Evolutionary conservation across 768 basidiomycete species (phyloP).

Genomic region (Gyrodon lividus): DNA sequence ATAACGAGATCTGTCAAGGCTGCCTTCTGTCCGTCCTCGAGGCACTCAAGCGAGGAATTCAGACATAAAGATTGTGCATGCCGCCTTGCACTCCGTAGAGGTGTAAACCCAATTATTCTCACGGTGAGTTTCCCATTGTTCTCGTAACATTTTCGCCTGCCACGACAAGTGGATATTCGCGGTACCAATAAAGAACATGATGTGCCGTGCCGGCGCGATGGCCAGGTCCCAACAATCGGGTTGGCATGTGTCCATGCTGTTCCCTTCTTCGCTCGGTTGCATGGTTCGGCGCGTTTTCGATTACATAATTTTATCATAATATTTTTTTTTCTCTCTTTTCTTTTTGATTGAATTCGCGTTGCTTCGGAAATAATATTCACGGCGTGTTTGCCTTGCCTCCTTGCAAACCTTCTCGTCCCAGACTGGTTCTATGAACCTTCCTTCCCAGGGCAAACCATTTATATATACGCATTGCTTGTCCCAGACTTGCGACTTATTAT

Average conservation of each 20-base stretch:
- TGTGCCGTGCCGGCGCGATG: constrained; percentile 24
- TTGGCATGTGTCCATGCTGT: constrained; percentile 13
- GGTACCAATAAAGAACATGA: constrained; percentile 30
- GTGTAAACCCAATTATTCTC: constrained; percentile 18
- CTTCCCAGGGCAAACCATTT: constrained; percentile 11
- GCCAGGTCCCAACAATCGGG: constrained; percentile 20
- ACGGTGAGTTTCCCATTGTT: constrained; percentile 35
- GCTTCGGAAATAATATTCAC: constrained; percentile 15
- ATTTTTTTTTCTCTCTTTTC: background rate
- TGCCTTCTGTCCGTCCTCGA: constrained; percentile 32
- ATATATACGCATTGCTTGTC: constrained; percentile 26
- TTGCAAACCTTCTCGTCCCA: constrained; percentile 10
- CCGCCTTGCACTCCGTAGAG: constrained; percentile 12
- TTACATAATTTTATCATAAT: constrained; percentile 23
- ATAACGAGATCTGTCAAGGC: constrained; percentile 23
- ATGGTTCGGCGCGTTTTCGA: constrained; percentile 21
- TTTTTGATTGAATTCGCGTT: constrained; percentile 10
- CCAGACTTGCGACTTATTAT: constrained; percentile 19
- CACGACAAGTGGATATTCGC: constrained; percentile 20
- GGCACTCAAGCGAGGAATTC: constrained; percentile 33
- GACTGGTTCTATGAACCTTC: constrained; percentile 11
- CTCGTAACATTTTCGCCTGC: constrained; percentile 14
- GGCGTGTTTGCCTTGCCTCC: constrained; percentile 5
- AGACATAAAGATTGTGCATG: constrained; percentile 18
- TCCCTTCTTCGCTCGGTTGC: constrained; percentile 25